Base-by-base conservation (phyloP, 208 protist species). In the Trypanosoma scelopori region DNA sequence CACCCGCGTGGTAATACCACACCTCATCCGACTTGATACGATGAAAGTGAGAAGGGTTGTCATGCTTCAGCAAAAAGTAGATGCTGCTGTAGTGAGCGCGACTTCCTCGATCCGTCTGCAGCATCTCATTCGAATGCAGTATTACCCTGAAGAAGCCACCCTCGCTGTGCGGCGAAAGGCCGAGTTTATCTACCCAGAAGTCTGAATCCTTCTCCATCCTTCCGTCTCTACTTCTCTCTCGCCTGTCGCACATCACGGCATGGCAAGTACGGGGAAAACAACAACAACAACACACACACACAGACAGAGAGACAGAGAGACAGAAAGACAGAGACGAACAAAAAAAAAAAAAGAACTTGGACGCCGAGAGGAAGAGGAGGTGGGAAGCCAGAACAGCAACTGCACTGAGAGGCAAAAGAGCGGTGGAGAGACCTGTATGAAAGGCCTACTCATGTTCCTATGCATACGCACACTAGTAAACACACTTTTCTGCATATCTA, bases 21-120 rank as follows among this genome's bases (percentile, higher is more conserved):
- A 75, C 70, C 56, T 88, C 82, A 35, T 84, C 82, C 3, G 74
- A 75, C 55, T 65, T 56, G 22, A 82, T 70, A 22, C 82, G 82
- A 59, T 84, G 82, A 35, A 84, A 69, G 67, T 82, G 82, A 3
- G 82, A 84, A 5, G 82, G 78, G 57, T 69, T 82, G 41, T 73
- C 53, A 20, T 63, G 60, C 4, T 71, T 82, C 37, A 81, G 59
- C 18, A 85, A 53, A 52, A 85, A 85, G 69, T 85, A 85, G 30
- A 85, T 85, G 63, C 68, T 78, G 22, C 63, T 80, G 68, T 80
- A 85, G 46, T 61, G 62, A 43, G 32, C 42, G 22, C 74, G 70
- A 15, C 20, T 49, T 37, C 63, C 66, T 16, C 47, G 55, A 48
- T 72, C 41, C 30, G 78, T 82, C n/a, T 50, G 3, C 4, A 81